Conservation (phyloP, 192 early-diverging fungal genomes). For the Chytriomyces sp. region DNA sequence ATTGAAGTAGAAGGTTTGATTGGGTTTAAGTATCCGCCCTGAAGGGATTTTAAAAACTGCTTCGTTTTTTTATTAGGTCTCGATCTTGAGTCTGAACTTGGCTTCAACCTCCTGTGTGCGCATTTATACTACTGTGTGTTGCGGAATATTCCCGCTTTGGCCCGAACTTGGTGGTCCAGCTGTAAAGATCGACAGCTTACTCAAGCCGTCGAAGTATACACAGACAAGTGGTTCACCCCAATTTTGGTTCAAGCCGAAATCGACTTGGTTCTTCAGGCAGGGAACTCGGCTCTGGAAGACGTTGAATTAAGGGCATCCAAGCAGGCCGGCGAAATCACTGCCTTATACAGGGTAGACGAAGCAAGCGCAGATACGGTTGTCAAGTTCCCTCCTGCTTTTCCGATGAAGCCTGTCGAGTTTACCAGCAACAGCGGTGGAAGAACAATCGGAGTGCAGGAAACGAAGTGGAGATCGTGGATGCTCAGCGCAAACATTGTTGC, state of each 20-base stretch:
- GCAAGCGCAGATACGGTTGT: conserved; percentile 76
- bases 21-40: conserved; percentile 33
- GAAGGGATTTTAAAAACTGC: not conserved
- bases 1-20: conserved; percentile 63
- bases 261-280: conserved; percentile 54
- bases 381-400: conserved; percentile 70
- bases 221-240: conserved; percentile 73
- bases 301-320: conserved; percentile 69
- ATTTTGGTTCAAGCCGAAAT: conserved; percentile 68
- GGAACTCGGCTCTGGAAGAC: conserved; percentile 59
- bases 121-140: conserved; percentile 72
- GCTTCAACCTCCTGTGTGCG: conserved; percentile 69
- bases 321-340: conserved; percentile 70
- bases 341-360: conserved; percentile 78
- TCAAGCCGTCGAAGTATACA: conserved; percentile 76
- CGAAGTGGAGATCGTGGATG: conserved; percentile 70
- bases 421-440: conserved; percentile 57
- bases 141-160: conserved; percentile 68
- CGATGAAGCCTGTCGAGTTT: conserved; percentile 74
- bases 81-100: conserved; percentile 60
- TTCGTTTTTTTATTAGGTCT: conserved; percentile 5
- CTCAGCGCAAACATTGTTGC: conserved; percentile 65
- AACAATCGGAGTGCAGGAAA: conserved; percentile 72
- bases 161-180: conserved; percentile 80
- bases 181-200: conserved; percentile 78